A percentile compares a stretch with the other conserved stretches of the same genome.
Conservation (phyloP, 1,139 yeast genomes). For the Pichia sp. region DNA sequence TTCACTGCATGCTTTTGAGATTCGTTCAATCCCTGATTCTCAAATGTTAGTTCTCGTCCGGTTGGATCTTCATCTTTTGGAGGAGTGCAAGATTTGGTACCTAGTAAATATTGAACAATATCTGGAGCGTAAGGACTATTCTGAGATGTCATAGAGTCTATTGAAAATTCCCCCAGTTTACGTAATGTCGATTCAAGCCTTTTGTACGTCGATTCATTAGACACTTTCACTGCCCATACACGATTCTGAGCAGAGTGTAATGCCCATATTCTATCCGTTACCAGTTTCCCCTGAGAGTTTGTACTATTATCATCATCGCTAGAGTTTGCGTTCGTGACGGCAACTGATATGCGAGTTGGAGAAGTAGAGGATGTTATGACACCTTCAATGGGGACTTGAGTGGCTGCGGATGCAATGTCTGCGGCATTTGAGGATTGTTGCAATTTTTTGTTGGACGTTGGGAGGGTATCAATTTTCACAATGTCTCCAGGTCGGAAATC, state of each 20-base stretch:
- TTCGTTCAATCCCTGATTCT: slow-evolving; percentile 50
- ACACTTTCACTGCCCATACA: slow-evolving; percentile 55
- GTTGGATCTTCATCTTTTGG: slow-evolving; percentile 1
- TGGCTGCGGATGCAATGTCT: slow-evolving; percentile 24
- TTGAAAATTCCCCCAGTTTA: slow-evolving; percentile 47
- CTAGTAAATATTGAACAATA: slow-evolving; percentile 40
- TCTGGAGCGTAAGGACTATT: slow-evolving; percentile 8
- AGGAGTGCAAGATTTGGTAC: slow-evolving; percentile 30
- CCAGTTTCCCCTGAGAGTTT: too few relatives aligned
- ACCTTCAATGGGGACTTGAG: slow-evolving; percentile 41
- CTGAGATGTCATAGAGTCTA: slow-evolving; percentile 22
- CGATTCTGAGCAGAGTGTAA: slow-evolving; percentile 21
- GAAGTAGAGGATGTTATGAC: slow-evolving; percentile 53
- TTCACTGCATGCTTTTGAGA: slow-evolving; percentile 67
- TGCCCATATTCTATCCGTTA: slow-evolving; percentile 34
- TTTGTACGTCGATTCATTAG: slow-evolving; percentile 63
- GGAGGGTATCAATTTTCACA: slow-evolving; percentile 39
- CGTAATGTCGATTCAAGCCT: slow-evolving; percentile 78
- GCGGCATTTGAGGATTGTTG: slow-evolving; percentile 26
- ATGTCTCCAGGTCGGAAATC: slow-evolving; percentile 75
- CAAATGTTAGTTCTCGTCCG: slow-evolving; percentile 28
- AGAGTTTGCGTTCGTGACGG: too few relatives aligned
- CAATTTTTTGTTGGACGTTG: slow-evolving; percentile 18
- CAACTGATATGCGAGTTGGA: too few relatives aligned
- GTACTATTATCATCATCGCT: too few relatives aligned